These are phyloP conservation scores for Rhizophagus sp. DNA, from an alignment of 192 early-diverging fungal species.

Conservation along the genomic window DNA sequence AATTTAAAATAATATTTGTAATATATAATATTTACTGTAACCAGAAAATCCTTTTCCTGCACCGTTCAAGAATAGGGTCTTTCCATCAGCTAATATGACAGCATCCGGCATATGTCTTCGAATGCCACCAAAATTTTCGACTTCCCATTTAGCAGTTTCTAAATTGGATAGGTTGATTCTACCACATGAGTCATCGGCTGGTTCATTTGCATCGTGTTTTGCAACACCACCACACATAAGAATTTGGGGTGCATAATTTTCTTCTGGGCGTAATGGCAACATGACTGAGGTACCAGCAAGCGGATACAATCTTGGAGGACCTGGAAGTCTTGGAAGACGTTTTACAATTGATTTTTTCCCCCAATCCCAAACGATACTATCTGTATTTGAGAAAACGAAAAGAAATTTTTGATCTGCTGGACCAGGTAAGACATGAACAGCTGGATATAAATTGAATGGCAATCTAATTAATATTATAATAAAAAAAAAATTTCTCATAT, in stretches of 20 bases:
- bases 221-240: slow-evolving; percentile 64
- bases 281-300: slow-evolving; percentile 56
- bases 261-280: slow-evolving; percentile 55
- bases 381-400: slow-evolving; percentile 53
- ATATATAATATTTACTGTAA: slow-evolving; percentile 33
- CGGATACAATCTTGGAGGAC: slow-evolving; percentile 54
- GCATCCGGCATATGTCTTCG: slow-evolving; percentile 55
- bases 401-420: slow-evolving; percentile 36
- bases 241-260: slow-evolving; percentile 57
- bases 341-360: slow-evolving; percentile 42
- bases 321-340: slow-evolving; percentile 47
- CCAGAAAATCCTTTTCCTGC: slow-evolving; percentile 59
- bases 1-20: background rate
- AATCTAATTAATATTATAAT: slow-evolving; percentile 16
- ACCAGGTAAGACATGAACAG: slow-evolving; percentile 51
- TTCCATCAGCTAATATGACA: slow-evolving; percentile 55
- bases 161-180: slow-evolving; percentile 45
- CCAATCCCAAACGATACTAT: slow-evolving; percentile 55
- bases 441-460: slow-evolving; percentile 55
- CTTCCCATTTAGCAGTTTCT: slow-evolving; percentile 49
- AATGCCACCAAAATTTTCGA: slow-evolving; percentile 48
- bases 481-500: background rate
- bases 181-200: slow-evolving; percentile 50
- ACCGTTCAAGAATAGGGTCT: slow-evolving; percentile 63
- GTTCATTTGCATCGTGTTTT: slow-evolving; percentile 25